These are phyloP conservation scores for Elongisporangium prolatum DNA, from an alignment of 352 stramenopile species.

Conservation along the genomic window DNA sequence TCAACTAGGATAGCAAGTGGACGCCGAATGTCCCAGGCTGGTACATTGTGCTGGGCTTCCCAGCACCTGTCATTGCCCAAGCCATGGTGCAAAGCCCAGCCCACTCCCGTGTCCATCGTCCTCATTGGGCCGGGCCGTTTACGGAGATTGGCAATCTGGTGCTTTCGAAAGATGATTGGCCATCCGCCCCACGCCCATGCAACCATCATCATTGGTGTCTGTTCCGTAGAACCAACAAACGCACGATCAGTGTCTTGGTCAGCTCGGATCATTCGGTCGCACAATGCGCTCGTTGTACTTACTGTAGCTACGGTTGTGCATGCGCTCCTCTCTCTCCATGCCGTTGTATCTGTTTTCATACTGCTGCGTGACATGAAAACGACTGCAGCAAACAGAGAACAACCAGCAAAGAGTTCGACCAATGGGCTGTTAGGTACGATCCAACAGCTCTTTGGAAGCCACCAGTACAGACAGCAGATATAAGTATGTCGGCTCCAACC, in stretches of 20 bases:
- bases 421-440: too few relatives aligned
- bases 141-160: not conserved
- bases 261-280: too few relatives aligned
- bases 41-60: not conserved
- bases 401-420: too few relatives aligned
- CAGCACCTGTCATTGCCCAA: not conserved
- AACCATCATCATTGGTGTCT: not conserved
- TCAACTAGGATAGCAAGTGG: not conserved
- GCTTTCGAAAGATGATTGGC: not conserved
- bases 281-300: too few relatives aligned
- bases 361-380: too few relatives aligned
- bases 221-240: not conserved
- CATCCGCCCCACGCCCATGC: not conserved
- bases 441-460: constrained; percentile 11
- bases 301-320: too few relatives aligned
- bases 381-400: too few relatives aligned
- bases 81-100: not conserved
- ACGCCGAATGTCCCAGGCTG: not conserved
- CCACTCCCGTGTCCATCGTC: not conserved
- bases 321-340: too few relatives aligned
- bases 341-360: too few relatives aligned
- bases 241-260: too few relatives aligned
- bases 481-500: too few relatives aligned
- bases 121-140: not conserved
- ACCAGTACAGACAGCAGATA: not conserved